phyloP scores from a whole-genome alignment of 169 alveolate genomes.

The Plasmodium ovale region DNA sequence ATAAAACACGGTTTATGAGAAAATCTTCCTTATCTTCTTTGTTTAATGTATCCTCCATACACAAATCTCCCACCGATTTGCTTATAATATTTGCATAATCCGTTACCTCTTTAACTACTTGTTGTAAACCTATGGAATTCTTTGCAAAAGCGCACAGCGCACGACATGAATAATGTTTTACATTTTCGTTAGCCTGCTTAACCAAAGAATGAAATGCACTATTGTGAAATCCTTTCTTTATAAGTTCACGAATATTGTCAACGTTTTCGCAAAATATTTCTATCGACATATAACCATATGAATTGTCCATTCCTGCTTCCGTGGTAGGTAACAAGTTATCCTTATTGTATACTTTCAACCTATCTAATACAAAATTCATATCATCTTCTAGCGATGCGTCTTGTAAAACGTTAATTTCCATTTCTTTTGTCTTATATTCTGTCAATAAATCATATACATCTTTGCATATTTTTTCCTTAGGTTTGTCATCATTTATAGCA shows the following conservation, averaged over 20 bases:
- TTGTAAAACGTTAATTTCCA: slow-evolving; percentile 40
- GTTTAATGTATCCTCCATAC: slow-evolving; percentile 21
- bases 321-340: slow-evolving; percentile 53
- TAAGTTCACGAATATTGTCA: slow-evolving; percentile 54
- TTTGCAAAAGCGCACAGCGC: slow-evolving; percentile 73
- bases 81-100: slow-evolving; percentile 69
- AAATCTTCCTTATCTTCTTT: slow-evolving; percentile 78
- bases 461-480: slow-evolving; percentile 83
- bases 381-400: slow-evolving; percentile 76
- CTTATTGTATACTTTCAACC: slow-evolving; percentile 46
- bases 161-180: slow-evolving; percentile 72
- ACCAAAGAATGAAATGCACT: slow-evolving; percentile 40
- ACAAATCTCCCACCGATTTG: slow-evolving; percentile 61
- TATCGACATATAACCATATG: slow-evolving; percentile 82
- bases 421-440: slow-evolving; percentile 66
- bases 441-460: slow-evolving; percentile 80
- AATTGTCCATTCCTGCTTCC: slow-evolving; percentile 77
- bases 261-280: slow-evolving; percentile 76
- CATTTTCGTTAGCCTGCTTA: slow-evolving; percentile 51
- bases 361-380: slow-evolving; percentile 57
- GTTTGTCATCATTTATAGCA: slow-evolving; percentile 82
- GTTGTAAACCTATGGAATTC: slow-evolving; percentile 29
- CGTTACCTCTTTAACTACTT: slow-evolving; percentile 22
- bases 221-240: slow-evolving; percentile 33
- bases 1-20: slow-evolving; percentile 80